phyloP scores from a whole-genome alignment of 192 early-diverging fungal species.

The Linnemannia elongata region DNA sequence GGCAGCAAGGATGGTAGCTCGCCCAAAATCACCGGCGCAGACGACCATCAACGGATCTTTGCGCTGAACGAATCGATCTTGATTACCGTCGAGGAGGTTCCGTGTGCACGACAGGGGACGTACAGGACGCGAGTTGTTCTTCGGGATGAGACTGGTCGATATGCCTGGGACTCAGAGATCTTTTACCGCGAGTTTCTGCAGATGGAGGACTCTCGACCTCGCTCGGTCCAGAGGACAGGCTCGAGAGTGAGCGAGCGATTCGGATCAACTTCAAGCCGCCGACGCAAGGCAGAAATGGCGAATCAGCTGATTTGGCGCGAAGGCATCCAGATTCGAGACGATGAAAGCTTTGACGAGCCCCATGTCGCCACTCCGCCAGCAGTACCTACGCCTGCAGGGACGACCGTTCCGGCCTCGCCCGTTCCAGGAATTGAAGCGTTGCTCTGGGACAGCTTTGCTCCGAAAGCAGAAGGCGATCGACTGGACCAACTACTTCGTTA shows the following conservation, averaged over 20 bases:
- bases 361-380: not conserved
- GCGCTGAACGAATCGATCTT: slow-evolving; percentile 79
- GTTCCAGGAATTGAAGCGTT: slow-evolving; percentile 32
- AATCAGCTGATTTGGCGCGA: slow-evolving; percentile 49
- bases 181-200: slow-evolving; percentile 71
- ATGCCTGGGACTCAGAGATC: slow-evolving; percentile 84
- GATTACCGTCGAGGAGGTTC: slow-evolving; percentile 77
- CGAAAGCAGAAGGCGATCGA: slow-evolving; percentile 63
- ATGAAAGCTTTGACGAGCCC: slow-evolving; percentile 13
- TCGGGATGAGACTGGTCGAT: slow-evolving; percentile 83
- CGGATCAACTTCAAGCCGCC: slow-evolving; percentile 11
- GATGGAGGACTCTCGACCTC: slow-evolving; percentile 20
- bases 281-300: slow-evolving; percentile 45
- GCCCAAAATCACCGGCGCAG: not conserved
- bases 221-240: slow-evolving; percentile 20
- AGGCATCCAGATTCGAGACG: slow-evolving; percentile 43
- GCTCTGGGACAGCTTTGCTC: slow-evolving; percentile 55
- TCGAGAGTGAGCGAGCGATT: slow-evolving; percentile 49
- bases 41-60: slow-evolving; percentile 76
- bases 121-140: slow-evolving; percentile 73
- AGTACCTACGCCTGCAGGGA: not conserved
- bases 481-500: slow-evolving; percentile 67
- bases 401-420: not conserved
- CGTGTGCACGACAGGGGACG: slow-evolving; percentile 49
- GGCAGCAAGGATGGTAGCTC: not conserved